phyloP scores from a whole-genome alignment of 495 filamentous ascomycete species.

The Aspergillus sclerotiicarbonarius region DNA sequence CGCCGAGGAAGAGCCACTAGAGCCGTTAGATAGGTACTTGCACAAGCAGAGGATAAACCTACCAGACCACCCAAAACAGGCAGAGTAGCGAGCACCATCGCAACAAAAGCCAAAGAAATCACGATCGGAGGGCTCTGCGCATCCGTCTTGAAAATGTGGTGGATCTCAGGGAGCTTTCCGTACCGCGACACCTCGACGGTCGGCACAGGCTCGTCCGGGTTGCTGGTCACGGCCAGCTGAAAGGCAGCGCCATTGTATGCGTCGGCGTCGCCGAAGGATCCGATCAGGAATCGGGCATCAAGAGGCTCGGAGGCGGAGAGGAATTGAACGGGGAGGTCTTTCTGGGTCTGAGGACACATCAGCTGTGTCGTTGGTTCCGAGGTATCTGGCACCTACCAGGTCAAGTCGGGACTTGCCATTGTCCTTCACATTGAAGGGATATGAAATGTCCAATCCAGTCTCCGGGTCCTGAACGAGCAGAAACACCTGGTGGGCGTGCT shows the following conservation, averaged over 20 bases:
- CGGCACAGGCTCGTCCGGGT: constrained; percentile 59
- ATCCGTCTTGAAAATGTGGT: constrained; percentile 84
- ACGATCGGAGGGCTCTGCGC: constrained; percentile 78
- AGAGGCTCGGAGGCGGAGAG: constrained; percentile 64
- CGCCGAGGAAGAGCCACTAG: constrained; percentile 79
- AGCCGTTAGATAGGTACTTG: not conserved
- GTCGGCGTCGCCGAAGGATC: constrained; percentile 75
- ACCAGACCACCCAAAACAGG: constrained; percentile 70
- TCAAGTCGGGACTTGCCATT: constrained; percentile 81
- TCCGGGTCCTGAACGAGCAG: constrained; percentile 72
- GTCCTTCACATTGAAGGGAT: constrained; percentile 80
- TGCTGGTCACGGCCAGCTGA: constrained; percentile 60
- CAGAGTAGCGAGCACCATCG: constrained; percentile 66
- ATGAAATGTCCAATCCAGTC: constrained; percentile 83
- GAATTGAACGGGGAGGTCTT: constrained; percentile 85
- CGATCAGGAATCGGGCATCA: constrained; percentile 75
- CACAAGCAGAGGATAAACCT: constrained; percentile 31
- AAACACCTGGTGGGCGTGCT: constrained; percentile 91
- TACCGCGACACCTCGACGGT: constrained; percentile 67
- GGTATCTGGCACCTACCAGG: constrained; percentile 57
- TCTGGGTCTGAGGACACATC: constrained; percentile 63
- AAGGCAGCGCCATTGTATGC: constrained; percentile 65
- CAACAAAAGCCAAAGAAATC: constrained; percentile 74
- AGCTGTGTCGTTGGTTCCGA: constrained; percentile 17
- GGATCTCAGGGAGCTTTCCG: constrained; percentile 77